Base-by-base conservation (phyloP, 176 grass and related monocot species). In the Tuctoria greenei region DNA sequence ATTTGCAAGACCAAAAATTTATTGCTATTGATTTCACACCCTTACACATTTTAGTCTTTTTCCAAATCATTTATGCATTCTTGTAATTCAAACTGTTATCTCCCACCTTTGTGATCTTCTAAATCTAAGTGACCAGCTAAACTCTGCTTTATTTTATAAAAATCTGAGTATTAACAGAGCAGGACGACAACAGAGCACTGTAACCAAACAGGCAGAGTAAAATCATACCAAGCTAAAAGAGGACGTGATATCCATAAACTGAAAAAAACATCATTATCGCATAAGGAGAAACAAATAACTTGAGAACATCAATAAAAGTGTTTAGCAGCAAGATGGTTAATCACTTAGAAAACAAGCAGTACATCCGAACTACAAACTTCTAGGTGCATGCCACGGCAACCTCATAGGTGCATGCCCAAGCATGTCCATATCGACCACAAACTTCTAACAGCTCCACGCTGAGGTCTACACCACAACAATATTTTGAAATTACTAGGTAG, bases 51-150 rank as follows among this genome's bases (percentile, higher is more conserved):
- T 21, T 17, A 46, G 61, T 27, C 11, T 44, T 26, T 45, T 31
- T 45, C 55, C 24, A n/a, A 61, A 74, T 38, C 10, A 14, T 76
- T 64, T 64, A 76, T 46, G 17, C 23, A 74, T 74, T 24, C 72
- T 59, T n/a, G 42, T 37, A 73, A 73, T 54, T 27, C 17, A 41
- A 25, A 57, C 20, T 55, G 24, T 40, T 39, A 73, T 58, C 21
- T 40, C 16, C 51, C n/a, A 40, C 17, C 8, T 31, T 31, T 61
- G 9, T 34, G 39, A n/a, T 45, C 44, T 61, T 20, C 9, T n/a
- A 75, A 75, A 61, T 45, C 4, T 43, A 17, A 6, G 39, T 44
- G 25, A 44, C 25, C 23, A 61, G 39, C 28, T 8, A 61, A n/a
- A 74, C n/a, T 31, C 31, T 31, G 31, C 31, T 73, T 39, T 58